Evolutionary conservation across 1,284 basidiomycete genomes (phyloP).

Genomic region (Cryptococcus sp.): DNA sequence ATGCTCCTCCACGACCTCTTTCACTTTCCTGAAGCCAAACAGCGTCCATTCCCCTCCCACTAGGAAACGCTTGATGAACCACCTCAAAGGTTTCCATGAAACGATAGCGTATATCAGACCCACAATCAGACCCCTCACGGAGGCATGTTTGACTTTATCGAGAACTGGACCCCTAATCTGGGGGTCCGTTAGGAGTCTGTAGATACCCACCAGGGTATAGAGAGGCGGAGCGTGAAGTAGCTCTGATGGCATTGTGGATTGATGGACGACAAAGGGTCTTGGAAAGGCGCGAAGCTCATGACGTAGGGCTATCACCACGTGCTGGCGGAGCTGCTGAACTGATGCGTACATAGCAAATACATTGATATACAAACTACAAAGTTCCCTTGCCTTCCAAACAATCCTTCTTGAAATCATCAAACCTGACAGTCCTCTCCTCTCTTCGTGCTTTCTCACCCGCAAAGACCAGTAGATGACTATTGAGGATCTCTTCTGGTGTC

Average conservation of each 20-base stretch:
- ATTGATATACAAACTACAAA: no score
- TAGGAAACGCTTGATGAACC: constrained; percentile 40
- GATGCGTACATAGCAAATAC: no score
- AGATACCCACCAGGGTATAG: constrained; percentile 42
- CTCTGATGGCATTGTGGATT: constrained; percentile 42
- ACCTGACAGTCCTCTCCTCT: constrained; percentile 62
- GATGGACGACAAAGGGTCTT: no score
- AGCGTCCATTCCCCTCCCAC: constrained; percentile 17
- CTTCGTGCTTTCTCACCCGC: constrained; percentile 71
- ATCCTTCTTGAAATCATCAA: constrained; percentile 32
- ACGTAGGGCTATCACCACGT: no score
- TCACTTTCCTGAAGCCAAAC: constrained; percentile 14
- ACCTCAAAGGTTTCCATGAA: constrained; percentile 37
- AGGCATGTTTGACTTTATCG: constrained; percentile 47
- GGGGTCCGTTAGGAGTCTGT: constrained; percentile 42
- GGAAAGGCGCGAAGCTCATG: no score
- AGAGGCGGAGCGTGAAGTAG: constrained; percentile 43
- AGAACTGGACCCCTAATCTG: constrained; percentile 39
- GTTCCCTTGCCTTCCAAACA: neutral
- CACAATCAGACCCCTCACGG: constrained; percentile 38
- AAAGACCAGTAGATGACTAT: constrained; percentile 75
- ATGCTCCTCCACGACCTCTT: constrained; percentile 17
- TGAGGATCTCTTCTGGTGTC: constrained; percentile 64
- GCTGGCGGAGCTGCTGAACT: no score
- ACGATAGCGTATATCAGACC: constrained; percentile 34